These are phyloP conservation scores for Parmelia sp. DNA, from an alignment of 495 filamentous ascomycete species.

Conservation along the genomic window DNA sequence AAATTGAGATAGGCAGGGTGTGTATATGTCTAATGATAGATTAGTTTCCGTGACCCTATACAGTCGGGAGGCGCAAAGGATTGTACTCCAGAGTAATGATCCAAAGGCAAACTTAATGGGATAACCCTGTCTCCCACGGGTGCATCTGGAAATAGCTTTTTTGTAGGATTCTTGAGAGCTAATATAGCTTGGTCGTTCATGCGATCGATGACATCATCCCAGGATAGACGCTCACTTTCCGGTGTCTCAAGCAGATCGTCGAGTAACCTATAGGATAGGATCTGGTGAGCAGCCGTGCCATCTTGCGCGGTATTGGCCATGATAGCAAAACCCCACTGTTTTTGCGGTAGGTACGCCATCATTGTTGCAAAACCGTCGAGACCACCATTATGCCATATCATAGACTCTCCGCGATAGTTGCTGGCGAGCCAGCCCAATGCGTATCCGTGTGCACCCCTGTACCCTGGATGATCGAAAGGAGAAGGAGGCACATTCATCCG, in stretches of 20 bases:
- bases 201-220: not conserved
- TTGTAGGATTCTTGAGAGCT: not conserved
- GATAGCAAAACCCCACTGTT: conserved; percentile 40
- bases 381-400: conserved; percentile 41
- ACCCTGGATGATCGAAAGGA: conserved; percentile 4
- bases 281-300: conserved; percentile 20
- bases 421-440: conserved; percentile 42
- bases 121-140: conserved; percentile 24
- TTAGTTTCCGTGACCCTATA: not conserved
- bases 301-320: conserved; percentile 41
- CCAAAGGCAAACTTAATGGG: conserved; percentile 31
- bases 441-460: conserved; percentile 32
- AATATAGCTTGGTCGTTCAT: no score
- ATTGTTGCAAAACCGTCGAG: conserved; percentile 41
- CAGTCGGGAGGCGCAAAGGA: not conserved
- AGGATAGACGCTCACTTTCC: conserved; percentile 22
- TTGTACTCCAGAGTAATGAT: conserved; percentile 31
- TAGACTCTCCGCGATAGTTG: conserved; percentile 39
- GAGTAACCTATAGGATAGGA: conserved; percentile 37
- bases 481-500: conserved; percentile 25
- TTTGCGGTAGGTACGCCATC: conserved; percentile 41
- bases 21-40: conserved; percentile 29
- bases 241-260: conserved; percentile 36
- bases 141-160: not conserved
- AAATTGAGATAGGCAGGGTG: conserved; percentile 40